These are phyloP conservation scores for Colletotrichum liaoningense DNA, from an alignment of 2,329 filamentous ascomycete species.

Conservation along the genomic window DNA sequence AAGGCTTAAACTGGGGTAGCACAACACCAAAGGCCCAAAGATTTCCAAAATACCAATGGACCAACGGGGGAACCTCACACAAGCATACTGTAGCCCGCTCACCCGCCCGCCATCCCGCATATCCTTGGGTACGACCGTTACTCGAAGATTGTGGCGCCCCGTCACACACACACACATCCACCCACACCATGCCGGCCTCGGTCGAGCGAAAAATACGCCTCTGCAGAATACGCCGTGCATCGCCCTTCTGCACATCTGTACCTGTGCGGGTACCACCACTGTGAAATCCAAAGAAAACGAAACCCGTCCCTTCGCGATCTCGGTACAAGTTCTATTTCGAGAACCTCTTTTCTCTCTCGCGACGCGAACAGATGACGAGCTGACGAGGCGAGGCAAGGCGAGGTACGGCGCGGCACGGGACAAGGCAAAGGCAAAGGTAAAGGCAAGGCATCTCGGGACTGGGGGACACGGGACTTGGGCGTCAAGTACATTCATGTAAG, in stretches of 20 bases:
- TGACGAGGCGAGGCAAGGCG: neutral
- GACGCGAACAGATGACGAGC: neutral
- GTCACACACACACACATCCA: slow-evolving; percentile 6
- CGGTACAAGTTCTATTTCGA: neutral
- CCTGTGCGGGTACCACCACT: neutral
- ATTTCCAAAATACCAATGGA: neutral
- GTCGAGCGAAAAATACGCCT: slow-evolving; percentile 1
- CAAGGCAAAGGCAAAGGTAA: neutral
- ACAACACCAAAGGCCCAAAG: neutral
- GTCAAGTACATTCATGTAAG: neutral
- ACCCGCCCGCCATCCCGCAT: neutral
- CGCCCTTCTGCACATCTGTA: neutral
- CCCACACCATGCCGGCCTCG: slow-evolving; percentile 31
- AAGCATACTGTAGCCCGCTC: too few species aligned
- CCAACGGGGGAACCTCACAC: neutral
- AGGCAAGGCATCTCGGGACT: neutral
- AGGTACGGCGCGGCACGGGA: neutral
- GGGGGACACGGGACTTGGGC: neutral
- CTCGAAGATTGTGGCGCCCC: neutral
- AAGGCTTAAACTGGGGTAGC: neutral
- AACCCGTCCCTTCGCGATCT: neutral
- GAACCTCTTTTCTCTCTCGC: neutral
- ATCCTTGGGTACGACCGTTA: neutral
- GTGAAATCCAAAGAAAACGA: neutral
- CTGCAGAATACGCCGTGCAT: slow-evolving; percentile 19